Conservation (phyloP, 2,329 filamentous ascomycete genomes). For the Pseudocercospora fijiensis region DNA sequence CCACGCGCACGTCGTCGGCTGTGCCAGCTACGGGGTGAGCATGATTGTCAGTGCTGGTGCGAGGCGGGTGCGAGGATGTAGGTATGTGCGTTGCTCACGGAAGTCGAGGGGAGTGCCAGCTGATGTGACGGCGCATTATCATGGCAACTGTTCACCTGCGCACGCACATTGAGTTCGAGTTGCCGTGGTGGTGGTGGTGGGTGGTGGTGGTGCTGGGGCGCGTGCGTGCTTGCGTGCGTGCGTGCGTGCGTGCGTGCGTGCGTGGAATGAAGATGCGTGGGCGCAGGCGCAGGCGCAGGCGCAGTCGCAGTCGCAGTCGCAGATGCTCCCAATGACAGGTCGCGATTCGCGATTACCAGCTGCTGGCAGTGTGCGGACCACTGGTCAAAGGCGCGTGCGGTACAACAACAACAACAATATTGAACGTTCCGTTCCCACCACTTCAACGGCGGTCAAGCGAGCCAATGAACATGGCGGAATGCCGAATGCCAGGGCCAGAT, state of each 20-base stretch:
- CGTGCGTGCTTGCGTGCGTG: no score
- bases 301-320: not conserved
- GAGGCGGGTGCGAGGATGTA: not conserved
- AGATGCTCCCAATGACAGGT: not conserved
- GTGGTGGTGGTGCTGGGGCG: not conserved
- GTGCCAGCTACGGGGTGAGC: slow-evolving; percentile 13
- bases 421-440: slow-evolving; percentile 1
- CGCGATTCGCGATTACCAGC: not conserved
- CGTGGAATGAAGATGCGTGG: not conserved
- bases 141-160: not conserved
- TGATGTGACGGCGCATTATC: slow-evolving; percentile 8
- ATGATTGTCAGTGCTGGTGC: not conserved
- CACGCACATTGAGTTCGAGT: not conserved
- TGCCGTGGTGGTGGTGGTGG: not conserved
- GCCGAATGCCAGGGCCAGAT: no score
- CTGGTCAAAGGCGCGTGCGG: not conserved
- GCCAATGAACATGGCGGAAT: not conserved
- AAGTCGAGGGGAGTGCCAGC: slow-evolving; percentile 21
- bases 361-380: not conserved
- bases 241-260: no score
- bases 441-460: not conserved
- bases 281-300: no score
- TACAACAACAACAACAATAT: not conserved
- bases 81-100: slow-evolving; percentile 13
- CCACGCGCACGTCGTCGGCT: slow-evolving; percentile 24